Percentiles rank a stretch among this genome's conserved stretches.
Evolutionary conservation across 495 filamentous ascomycete species (phyloP).

Genomic region (Neurospora sp.): DNA sequence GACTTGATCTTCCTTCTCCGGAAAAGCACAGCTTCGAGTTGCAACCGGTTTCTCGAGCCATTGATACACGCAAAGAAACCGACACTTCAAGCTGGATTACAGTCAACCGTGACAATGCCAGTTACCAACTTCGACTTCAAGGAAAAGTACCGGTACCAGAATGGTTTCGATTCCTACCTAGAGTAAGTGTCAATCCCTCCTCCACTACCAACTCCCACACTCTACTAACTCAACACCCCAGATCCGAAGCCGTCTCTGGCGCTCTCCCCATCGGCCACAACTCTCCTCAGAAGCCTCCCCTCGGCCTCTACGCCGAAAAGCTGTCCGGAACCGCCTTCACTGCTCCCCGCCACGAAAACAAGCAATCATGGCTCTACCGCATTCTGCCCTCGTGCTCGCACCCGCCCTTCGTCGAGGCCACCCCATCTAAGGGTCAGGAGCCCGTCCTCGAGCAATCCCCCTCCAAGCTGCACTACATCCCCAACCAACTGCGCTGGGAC

Average conservation of each 20-base stretch:
- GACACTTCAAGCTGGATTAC: neutral
- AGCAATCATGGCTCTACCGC: slow-evolving; percentile 90
- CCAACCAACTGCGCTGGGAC: slow-evolving; percentile 87
- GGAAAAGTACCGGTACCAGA: slow-evolving; percentile 55
- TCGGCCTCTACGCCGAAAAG: slow-evolving; percentile 86
- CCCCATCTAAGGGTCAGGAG: slow-evolving; percentile 7
- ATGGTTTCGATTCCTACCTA: slow-evolving; percentile 56
- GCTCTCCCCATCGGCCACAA: slow-evolving; percentile 57
- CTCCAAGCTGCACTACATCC: slow-evolving; percentile 53
- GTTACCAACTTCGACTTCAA: slow-evolving; percentile 42
- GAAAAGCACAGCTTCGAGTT: neutral
- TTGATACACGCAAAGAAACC: neutral
- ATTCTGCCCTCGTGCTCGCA: slow-evolving; percentile 79
- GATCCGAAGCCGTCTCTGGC: slow-evolving; percentile 35
- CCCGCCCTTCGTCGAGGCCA: slow-evolving; percentile 51
- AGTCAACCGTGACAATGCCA: slow-evolving; percentile 37
- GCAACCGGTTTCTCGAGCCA: neutral
- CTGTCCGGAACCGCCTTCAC: slow-evolving; percentile 92
- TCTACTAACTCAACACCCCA: slow-evolving; percentile 6
- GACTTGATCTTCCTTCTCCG: neutral
- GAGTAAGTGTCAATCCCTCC: slow-evolving; percentile 33
- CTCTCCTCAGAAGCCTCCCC: slow-evolving; percentile 76
- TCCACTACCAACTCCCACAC: neutral
- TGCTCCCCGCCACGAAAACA: slow-evolving; percentile 77
- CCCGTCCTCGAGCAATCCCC: neutral